Percentiles rank a stretch among this genome's conserved stretches.
phyloP scores from a whole-genome alignment of 2,329 filamentous ascomycete species.

The Bisporella sp. region DNA sequence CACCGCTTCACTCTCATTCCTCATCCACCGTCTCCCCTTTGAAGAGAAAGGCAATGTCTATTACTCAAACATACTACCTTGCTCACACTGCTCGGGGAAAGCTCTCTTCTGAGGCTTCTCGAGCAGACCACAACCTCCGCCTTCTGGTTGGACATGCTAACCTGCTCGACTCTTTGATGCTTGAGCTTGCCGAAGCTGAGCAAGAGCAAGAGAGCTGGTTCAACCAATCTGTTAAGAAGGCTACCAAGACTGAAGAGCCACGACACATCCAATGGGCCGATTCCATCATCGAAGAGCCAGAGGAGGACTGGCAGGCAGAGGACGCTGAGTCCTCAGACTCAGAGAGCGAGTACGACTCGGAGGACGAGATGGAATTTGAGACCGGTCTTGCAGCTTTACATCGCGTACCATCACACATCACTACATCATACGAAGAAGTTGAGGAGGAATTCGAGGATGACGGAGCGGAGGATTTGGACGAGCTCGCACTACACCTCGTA shows the following conservation, averaged over 20 bases:
- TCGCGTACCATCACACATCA: conserved; percentile 36
- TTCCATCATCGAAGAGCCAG: conserved; percentile 62
- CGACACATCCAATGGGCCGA: conserved; percentile 86
- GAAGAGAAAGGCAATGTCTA: conserved; percentile 82
- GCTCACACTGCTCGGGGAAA: conserved; percentile 94
- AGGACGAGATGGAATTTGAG: conserved; percentile 53
- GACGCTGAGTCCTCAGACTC: conserved; percentile 46
- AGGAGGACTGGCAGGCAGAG: conserved; percentile 64
- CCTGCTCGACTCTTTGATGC: conserved; percentile 93
- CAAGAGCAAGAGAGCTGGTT: conserved; percentile 96
- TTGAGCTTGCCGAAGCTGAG: conserved; percentile 85
- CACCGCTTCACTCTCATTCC: background rate
- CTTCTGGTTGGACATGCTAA: conserved; percentile 97
- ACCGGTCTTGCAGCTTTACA: conserved; percentile 40
- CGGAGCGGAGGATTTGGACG: conserved; percentile 54
- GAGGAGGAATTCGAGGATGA: conserved; percentile 42
- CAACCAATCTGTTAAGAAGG: conserved; percentile 85
- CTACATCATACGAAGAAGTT: conserved; percentile 25
- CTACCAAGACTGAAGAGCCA: conserved; percentile 47
- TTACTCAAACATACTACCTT: conserved; percentile 97
- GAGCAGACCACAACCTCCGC: conserved; percentile 88
- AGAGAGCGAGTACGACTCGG: conserved; percentile 43
- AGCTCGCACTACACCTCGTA: conserved; percentile 62
- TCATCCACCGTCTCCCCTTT: conserved; percentile 10
- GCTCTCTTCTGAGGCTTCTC: conserved; percentile 86